Percentiles rank a stretch among this genome's conserved stretches.
These are phyloP conservation scores for Leonotis leonurus DNA, from an alignment of 257 asterid genomes.

Conservation along the genomic window DNA sequence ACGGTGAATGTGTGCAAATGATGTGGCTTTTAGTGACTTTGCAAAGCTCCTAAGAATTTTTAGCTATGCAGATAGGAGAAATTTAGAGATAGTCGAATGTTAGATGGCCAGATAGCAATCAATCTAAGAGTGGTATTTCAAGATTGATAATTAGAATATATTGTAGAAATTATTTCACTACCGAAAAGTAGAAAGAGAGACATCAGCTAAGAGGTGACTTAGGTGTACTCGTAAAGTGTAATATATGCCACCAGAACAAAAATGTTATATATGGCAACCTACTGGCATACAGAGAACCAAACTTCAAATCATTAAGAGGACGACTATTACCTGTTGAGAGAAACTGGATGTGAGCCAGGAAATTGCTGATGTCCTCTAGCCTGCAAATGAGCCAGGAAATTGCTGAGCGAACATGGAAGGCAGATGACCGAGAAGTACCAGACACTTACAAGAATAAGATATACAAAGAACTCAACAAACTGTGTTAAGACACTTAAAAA, in stretches of 20 bases:
- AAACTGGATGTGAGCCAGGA: slow-evolving; percentile 99
- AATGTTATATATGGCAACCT: not conserved
- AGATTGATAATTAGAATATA: not conserved
- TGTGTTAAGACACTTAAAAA: not conserved
- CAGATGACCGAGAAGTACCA: not conserved
- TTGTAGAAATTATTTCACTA: too few species aligned
- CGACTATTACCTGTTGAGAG: slow-evolving; percentile 69
- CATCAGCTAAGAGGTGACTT: too few species aligned
- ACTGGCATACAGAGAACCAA: not conserved
- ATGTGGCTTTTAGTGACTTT: not conserved
- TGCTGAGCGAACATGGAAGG: slow-evolving; percentile 13
- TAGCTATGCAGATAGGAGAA: too few species aligned
- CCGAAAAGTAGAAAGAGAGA: too few species aligned
- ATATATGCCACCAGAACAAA: too few species aligned
- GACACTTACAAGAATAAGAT: not conserved
- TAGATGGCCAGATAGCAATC: not conserved
- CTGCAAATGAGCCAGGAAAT: slow-evolving; percentile 34
- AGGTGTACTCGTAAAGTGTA: too few species aligned
- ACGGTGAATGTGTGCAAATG: not conserved
- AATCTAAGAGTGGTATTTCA: not conserved
- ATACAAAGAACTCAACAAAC: not conserved
- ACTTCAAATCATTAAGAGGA: slow-evolving; percentile 10
- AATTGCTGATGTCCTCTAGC: slow-evolving; percentile 58
- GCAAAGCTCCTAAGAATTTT: too few species aligned
- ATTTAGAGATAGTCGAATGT: not conserved